These are phyloP conservation scores for Solioccasus polychromus DNA, from an alignment of 768 basidiomycete species.

Conservation along the genomic window DNA sequence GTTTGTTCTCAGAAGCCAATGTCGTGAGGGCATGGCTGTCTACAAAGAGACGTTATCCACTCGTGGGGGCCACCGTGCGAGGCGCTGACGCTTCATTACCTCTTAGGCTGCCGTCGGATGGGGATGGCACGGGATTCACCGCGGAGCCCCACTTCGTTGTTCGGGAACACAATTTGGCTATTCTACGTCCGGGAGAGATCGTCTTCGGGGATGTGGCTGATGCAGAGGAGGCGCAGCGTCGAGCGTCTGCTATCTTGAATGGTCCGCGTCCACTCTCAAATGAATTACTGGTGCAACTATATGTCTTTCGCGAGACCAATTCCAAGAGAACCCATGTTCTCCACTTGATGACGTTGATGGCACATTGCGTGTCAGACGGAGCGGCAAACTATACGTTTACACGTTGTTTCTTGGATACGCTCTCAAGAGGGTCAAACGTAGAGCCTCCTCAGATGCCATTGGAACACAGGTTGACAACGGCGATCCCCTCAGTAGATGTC, in stretches of 20 bases:
- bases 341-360: slow-evolving; percentile 42
- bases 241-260: slow-evolving; percentile 30
- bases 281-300: slow-evolving; percentile 39
- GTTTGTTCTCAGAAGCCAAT: slow-evolving; percentile 32
- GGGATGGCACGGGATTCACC: too few species aligned
- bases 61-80: slow-evolving; percentile 38
- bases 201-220: slow-evolving; percentile 32
- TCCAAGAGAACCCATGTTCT: slow-evolving; percentile 29
- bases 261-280: slow-evolving; percentile 41
- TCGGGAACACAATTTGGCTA: slow-evolving; percentile 33
- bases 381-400: slow-evolving; percentile 40
- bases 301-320: slow-evolving; percentile 36
- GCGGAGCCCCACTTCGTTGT: slow-evolving; percentile 39
- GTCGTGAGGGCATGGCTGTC: slow-evolving; percentile 43
- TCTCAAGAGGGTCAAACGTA: slow-evolving; percentile 17
- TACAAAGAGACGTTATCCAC: slow-evolving; percentile 48
- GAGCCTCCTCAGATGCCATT: slow-evolving; percentile 24
- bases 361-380: slow-evolving; percentile 53
- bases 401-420: slow-evolving; percentile 44
- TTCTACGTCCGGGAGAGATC: slow-evolving; percentile 39
- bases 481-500: slow-evolving; percentile 37
- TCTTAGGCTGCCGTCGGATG: too few species aligned
- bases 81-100: too few species aligned
- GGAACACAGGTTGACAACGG: slow-evolving; percentile 40
- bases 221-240: slow-evolving; percentile 31